A percentile compares a stretch with the other conserved stretches of the same genome.
Conservation (phyloP, 192 early-diverging fungal genomes). For the Polychytrium aggregatum region DNA sequence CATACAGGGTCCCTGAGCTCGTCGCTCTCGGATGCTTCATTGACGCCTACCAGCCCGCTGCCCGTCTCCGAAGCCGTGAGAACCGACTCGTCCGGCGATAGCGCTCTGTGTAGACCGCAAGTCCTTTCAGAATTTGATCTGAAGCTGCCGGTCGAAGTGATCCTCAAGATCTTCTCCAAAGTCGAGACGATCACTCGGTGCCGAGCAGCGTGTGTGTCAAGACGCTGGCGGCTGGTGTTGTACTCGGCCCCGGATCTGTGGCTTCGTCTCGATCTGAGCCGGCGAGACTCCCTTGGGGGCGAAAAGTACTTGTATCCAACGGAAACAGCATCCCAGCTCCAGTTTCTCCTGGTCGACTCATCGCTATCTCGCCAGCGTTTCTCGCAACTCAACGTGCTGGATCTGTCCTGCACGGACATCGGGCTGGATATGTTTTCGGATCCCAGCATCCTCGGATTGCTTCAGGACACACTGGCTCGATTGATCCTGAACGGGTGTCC, state of each 20-base stretch:
- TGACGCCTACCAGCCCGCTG: too few species aligned
- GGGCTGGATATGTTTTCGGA: conserved; percentile 12
- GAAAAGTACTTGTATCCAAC: conserved; percentile 5
- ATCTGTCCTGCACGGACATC: conserved; percentile 29
- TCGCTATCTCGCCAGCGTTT: too few species aligned
- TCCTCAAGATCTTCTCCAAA: conserved; percentile 1
- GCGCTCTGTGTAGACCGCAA: too few species aligned
- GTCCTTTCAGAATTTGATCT: too few species aligned
- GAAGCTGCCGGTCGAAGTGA: conserved; percentile 3
- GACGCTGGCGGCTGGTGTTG: conserved; percentile 10
- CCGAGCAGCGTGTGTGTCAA: conserved; percentile 1
- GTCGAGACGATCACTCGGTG: conserved; percentile 11
- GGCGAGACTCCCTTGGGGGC: conserved; percentile 21
- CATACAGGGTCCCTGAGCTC: too few species aligned
- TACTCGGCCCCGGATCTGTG: conserved; percentile 20
- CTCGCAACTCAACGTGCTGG: conserved; percentile 14
- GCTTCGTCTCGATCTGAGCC: conserved; percentile 22
- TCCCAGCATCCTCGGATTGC: background rate
- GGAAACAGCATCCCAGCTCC: background rate
- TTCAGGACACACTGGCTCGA: conserved; percentile 12
- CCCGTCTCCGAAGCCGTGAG: too few species aligned
- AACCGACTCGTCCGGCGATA: too few species aligned
- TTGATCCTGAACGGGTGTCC: conserved; percentile 31
- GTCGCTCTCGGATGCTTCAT: too few species aligned
- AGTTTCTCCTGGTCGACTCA: background rate